Evolutionary conservation across 768 basidiomycete species (phyloP).

Genomic region (Suillus placidus): DNA sequence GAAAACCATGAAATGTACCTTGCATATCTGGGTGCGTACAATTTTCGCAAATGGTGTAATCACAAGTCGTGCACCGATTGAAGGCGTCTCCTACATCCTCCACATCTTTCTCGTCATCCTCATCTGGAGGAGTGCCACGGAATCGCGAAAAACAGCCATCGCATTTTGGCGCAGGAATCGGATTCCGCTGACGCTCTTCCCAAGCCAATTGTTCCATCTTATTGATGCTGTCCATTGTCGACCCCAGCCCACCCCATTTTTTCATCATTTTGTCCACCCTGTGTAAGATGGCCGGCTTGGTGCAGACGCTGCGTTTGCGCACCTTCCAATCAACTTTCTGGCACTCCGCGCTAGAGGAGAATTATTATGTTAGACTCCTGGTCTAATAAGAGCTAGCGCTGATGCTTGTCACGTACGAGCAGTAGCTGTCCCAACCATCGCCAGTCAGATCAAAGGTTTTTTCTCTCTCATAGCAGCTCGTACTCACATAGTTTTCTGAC

Average conservation of each 20-base stretch:
- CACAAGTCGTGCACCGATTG: constrained; percentile 1
- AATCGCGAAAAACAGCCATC: constrained; percentile 1
- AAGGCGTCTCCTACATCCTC: background rate
- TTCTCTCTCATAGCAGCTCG: background rate
- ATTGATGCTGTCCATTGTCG: background rate
- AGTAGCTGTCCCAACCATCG: background rate
- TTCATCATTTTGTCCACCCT: constrained; percentile 21
- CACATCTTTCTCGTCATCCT: constrained; percentile 5
- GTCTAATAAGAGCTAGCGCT: background rate
- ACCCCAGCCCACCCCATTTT: constrained; percentile 12
- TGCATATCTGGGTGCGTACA: background rate
- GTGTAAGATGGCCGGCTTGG: constrained; percentile 19
- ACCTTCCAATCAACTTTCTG: constrained; percentile 25
- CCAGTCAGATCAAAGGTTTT: background rate
- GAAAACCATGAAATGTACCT: background rate
- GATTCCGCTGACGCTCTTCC: background rate
- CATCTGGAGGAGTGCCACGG: background rate
- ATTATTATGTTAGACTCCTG: background rate
- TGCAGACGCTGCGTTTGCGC: constrained; percentile 25
- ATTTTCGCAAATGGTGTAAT: background rate
- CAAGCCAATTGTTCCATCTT: background rate
- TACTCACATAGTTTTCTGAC: constrained; percentile 23
- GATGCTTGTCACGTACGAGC: background rate
- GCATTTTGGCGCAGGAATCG: background rate
- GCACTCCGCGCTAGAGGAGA: constrained; percentile 14